Evolutionary conservation across 768 basidiomycete genomes (phyloP).

Genomic region (Trametes cingulata): DNA sequence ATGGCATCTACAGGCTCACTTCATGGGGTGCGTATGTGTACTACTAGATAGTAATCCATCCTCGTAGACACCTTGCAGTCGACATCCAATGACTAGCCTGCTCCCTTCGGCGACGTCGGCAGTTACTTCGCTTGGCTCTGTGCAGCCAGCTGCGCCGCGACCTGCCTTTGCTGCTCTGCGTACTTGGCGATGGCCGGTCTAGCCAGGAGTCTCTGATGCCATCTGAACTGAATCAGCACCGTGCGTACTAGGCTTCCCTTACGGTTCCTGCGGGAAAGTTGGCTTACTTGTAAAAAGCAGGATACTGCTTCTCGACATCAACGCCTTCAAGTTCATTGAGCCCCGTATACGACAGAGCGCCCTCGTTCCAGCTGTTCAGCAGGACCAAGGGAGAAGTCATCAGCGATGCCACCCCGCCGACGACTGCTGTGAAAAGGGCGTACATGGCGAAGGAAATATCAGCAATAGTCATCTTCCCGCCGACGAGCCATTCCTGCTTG

Average conservation of each 20-base stretch:
- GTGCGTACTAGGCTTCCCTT: neutral
- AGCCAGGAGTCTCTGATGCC: conserved; percentile 1
- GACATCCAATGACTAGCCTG: too few species aligned
- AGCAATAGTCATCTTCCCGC: conserved; percentile 22
- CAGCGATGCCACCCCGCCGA: neutral
- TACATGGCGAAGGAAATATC: conserved; percentile 23
- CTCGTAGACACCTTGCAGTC: too few species aligned
- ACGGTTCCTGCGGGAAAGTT: too few species aligned
- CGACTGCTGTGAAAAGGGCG: neutral
- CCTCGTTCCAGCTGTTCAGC: neutral
- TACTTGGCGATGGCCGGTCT: neutral
- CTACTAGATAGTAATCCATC: too few species aligned
- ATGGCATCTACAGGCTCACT: too few species aligned
- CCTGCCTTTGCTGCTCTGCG: too few species aligned
- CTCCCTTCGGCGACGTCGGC: too few species aligned
- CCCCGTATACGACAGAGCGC: neutral
- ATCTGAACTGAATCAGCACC: neutral
- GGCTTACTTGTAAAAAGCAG: conserved; percentile 1
- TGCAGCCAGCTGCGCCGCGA: too few species aligned
- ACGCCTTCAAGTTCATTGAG: neutral
- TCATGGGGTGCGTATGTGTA: too few species aligned
- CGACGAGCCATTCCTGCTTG: conserved; percentile 23
- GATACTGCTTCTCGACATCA: conserved; percentile 11
- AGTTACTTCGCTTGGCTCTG: too few species aligned
- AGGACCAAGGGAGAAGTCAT: neutral